A percentile compares a stretch with the other conserved stretches of the same genome.
Evolutionary conservation across 164 flowering plant species (phyloP).

Genomic region (Nelumbo lutea): DNA sequence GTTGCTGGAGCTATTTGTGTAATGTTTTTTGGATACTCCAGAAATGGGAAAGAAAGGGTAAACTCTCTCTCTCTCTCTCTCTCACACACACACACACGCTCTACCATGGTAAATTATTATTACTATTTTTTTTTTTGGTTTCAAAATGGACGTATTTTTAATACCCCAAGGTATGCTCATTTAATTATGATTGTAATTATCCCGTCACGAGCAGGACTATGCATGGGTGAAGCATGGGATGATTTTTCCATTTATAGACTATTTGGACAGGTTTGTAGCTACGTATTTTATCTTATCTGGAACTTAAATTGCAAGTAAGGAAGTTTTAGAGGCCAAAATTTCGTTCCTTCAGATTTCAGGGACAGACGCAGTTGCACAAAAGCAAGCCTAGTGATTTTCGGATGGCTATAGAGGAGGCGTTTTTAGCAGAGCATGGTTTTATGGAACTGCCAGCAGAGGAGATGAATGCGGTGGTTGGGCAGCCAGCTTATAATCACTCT

Average conservation of each 20-base stretch:
- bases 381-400: slow-evolving; percentile 60
- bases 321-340: neutral
- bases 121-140: neutral
- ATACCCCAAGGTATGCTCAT: neutral
- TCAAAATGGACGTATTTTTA: slow-evolving; percentile 2
- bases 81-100: neutral
- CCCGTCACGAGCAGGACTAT: slow-evolving; percentile 63
- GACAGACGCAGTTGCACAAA: slow-evolving; percentile 49
- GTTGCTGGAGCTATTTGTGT: slow-evolving; percentile 78
- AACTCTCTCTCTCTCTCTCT: neutral
- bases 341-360: slow-evolving; percentile 62
- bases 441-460: slow-evolving; percentile 38
- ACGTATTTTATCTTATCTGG: neutral
- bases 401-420: slow-evolving; percentile 88
- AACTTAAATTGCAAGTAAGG: neutral
- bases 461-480: slow-evolving; percentile 38
- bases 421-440: slow-evolving; percentile 75
- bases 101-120: neutral
- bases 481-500: slow-evolving; percentile 25
- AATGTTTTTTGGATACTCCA: slow-evolving; percentile 91
- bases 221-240: slow-evolving; percentile 84
- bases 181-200: slow-evolving; percentile 3
- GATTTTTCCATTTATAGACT: slow-evolving; percentile 79
- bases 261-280: slow-evolving; percentile 65
- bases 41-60: slow-evolving; percentile 73